These are phyloP conservation scores for Penicillium sp. DNA, from an alignment of 2,329 filamentous ascomycete genomes.

Conservation along the genomic window DNA sequence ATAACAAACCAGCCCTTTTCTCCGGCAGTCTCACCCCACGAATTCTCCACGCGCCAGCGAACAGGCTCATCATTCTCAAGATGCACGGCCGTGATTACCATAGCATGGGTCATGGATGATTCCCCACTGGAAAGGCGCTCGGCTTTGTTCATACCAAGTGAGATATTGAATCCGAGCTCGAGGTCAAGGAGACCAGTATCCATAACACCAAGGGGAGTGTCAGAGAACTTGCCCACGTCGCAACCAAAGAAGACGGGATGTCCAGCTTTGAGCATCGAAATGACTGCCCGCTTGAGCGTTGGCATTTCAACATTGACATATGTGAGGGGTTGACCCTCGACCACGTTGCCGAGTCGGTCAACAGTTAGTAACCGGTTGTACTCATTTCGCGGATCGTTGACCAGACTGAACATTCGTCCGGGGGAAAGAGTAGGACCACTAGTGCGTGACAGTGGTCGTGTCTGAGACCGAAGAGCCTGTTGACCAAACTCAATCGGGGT, in stretches of 20 bases:
- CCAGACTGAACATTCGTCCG: slow-evolving; percentile 66
- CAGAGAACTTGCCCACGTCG: slow-evolving; percentile 81
- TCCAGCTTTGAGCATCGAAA: slow-evolving; percentile 75
- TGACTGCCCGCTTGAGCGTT: slow-evolving; percentile 69
- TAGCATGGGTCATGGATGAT: slow-evolving; percentile 84
- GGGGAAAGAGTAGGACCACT: slow-evolving; percentile 9
- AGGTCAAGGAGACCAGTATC: slow-evolving; percentile 76
- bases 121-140: slow-evolving; percentile 72
- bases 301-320: slow-evolving; percentile 81
- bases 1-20: slow-evolving; percentile 86
- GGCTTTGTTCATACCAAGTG: slow-evolving; percentile 72
- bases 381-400: slow-evolving; percentile 80
- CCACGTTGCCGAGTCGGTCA: slow-evolving; percentile 75
- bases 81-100: slow-evolving; percentile 87
- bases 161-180: slow-evolving; percentile 77
- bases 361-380: slow-evolving; percentile 73
- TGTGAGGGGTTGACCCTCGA: slow-evolving; percentile 70
- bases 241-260: slow-evolving; percentile 85
- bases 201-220: slow-evolving; percentile 70
- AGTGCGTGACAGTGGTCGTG: slow-evolving; percentile 62
- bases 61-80: slow-evolving; percentile 66
- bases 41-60: slow-evolving; percentile 85
- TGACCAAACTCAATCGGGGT: slow-evolving; percentile 70
- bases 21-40: slow-evolving; percentile 70
- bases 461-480: slow-evolving; percentile 59